A percentile compares a stretch with the other conserved stretches of the same genome.
These are phyloP conservation scores for Pseudopithomyces maydicus DNA, from an alignment of 2,329 filamentous ascomycete genomes.

Conservation along the genomic window DNA sequence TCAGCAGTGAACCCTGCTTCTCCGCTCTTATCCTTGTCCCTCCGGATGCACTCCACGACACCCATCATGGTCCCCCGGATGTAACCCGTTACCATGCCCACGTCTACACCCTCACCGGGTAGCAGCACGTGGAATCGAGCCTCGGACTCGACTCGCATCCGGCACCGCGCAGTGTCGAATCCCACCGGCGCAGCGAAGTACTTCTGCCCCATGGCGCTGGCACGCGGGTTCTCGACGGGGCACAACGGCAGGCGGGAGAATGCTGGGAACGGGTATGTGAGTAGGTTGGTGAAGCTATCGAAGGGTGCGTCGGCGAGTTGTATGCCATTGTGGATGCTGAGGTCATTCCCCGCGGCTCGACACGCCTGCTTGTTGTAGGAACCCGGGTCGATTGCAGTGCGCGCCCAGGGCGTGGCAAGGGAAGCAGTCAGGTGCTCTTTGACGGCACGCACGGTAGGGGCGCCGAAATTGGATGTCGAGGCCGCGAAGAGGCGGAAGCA, in stretches of 20 bases:
- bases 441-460: constrained; percentile 24
- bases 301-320: constrained; percentile 37
- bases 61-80: constrained; percentile 40
- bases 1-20: constrained; percentile 16
- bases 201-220: constrained; percentile 7
- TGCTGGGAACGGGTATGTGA: constrained; percentile 15
- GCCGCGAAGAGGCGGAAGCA: constrained; percentile 32
- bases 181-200: constrained; percentile 29
- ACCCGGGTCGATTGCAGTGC: constrained; percentile 21
- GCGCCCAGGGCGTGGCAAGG: constrained; percentile 28
- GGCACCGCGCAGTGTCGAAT: constrained; percentile 14
- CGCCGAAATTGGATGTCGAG: constrained; percentile 22
- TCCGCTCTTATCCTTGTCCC: constrained; percentile 31
- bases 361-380: constrained; percentile 29
- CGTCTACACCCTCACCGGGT: constrained; percentile 13
- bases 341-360: constrained; percentile 22
- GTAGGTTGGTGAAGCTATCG: constrained; percentile 7
- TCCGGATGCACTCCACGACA: constrained; percentile 31
- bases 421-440: constrained; percentile 28
- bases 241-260: constrained; percentile 36
- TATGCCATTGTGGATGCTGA: constrained; percentile 27
- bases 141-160: constrained; percentile 19
- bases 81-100: constrained; percentile 25
- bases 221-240: constrained; percentile 16
- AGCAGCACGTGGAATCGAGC: constrained; percentile 30